A percentile compares a stretch with the other conserved stretches of the same genome.
Conservation (phyloP, 169 alveolate genomes). For the Plasmodium gallinaceum region DNA sequence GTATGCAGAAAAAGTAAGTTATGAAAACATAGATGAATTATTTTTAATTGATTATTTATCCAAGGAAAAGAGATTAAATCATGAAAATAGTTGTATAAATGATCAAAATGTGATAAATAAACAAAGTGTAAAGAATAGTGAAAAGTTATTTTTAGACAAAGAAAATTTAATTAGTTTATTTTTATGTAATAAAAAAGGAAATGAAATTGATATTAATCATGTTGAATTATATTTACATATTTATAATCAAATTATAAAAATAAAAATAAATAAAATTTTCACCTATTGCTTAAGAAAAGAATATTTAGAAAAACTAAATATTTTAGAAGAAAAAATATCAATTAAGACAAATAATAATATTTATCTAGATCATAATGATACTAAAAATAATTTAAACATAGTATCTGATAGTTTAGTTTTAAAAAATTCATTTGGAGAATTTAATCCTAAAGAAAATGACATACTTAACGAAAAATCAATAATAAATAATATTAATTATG, state of each 20-base stretch:
- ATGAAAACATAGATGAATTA: background rate
- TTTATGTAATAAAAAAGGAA: background rate
- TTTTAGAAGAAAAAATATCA: background rate
- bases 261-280: constrained; percentile 24
- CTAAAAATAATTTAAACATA: background rate
- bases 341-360: background rate
- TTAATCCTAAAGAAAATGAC: background rate
- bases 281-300: constrained; percentile 6
- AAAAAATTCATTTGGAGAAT: background rate
- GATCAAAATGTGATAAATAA: background rate
- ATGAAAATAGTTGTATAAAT: background rate
- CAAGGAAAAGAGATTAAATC: background rate
- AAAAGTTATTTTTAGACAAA: constrained; percentile 9
- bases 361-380: background rate
- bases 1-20: constrained; percentile 1
- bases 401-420: background rate
- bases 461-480: background rate
- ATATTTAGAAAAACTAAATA: background rate
- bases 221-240: constrained; percentile 45
- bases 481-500: constrained; percentile 1
- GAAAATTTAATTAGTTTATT: constrained; percentile 19
- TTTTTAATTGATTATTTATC: background rate
- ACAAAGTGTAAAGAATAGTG: background rate
- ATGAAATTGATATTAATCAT: constrained; percentile 33
- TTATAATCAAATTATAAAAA: constrained; percentile 22